Evolutionary conservation across 2,329 filamentous ascomycete species (phyloP), one percentile per base, ranked within the genome.

Genomic region (Pseudogymnoascus sp.): DNA sequence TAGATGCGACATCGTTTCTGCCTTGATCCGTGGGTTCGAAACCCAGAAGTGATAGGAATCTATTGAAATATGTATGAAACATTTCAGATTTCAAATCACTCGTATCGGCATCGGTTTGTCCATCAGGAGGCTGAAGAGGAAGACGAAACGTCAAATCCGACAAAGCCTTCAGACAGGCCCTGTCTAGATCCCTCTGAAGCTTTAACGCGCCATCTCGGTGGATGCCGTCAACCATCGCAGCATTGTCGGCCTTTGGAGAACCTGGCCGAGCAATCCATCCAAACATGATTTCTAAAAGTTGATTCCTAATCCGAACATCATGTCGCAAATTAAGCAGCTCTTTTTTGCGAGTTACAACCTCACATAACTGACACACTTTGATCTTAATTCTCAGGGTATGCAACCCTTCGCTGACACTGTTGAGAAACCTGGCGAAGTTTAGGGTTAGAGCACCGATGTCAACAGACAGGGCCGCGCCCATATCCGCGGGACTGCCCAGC

Each of bases 11-110:
- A 37, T 84, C 81, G 6, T 68, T 71, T 58, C 74, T 73, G n/a
- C 71, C 69, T 35, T 72, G 67, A 4, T 80, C 77, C 0, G 73
- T 66, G 0, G 77, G 71, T 59, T 86, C 82, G 57, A 82, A 76
- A 62, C 85, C 85, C 26, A 88, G 74, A 3, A 88, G 73, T 0
- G 83, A 85, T 18, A 88, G 74, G 66, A 88, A 88, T 6, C 83
- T 77, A 63, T 85, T 87, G 72, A 88, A 88, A 69, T 88, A 88
- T 5, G 80, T 83, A 63, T 86, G 83, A 67, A 88, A 88, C 80
- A 88, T 84, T 66, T 87, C 82, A 0, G 82, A 85, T 68, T 88
- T 88, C 58, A 85, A 76, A 69, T 87, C 85, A 64, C 83, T 86
- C 59, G 82, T 83, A 45, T 83, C 82, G 1, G 82, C 83, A 71